Evolutionary conservation across 352 stramenopile species (phyloP).

Genomic region (Phytophthora pluvialis): DNA sequence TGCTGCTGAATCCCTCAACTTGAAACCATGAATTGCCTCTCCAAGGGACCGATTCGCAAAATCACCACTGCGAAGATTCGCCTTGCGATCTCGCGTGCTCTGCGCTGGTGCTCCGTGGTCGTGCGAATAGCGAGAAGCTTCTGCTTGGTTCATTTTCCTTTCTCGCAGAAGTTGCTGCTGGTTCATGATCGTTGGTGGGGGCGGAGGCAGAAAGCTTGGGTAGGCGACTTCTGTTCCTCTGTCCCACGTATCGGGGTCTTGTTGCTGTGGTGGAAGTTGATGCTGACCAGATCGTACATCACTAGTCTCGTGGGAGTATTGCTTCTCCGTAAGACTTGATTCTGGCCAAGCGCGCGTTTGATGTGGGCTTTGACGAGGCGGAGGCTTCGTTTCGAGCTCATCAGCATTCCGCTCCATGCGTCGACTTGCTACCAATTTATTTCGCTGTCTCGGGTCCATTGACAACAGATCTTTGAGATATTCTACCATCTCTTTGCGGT

Average conservation of each 20-base stretch:
- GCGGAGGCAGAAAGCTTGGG: constrained; percentile 5
- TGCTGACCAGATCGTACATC: constrained; percentile 28
- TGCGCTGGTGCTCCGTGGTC: constrained; percentile 2
- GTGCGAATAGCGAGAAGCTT: not conserved
- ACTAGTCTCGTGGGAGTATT: not conserved
- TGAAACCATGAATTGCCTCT: constrained; percentile 63
- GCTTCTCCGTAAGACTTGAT: constrained; percentile 12
- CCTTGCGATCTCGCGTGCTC: constrained; percentile 18
- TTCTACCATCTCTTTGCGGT: constrained; percentile 48
- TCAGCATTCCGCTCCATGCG: not conserved
- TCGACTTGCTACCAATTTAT: constrained; percentile 19
- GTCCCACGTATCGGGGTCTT: constrained; percentile 47
- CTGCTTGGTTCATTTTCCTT: constrained; percentile 3
- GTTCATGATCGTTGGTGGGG: not conserved
- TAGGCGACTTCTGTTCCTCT: not conserved
- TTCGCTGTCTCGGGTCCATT: constrained; percentile 46
- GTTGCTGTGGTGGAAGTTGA: constrained; percentile 63
- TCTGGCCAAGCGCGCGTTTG: constrained; percentile 8
- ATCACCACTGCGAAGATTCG: constrained; percentile 53
- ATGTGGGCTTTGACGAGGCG: not conserved
- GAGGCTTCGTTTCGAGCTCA: constrained; percentile 22
- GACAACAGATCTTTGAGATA: constrained; percentile 63
- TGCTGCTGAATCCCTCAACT: constrained; percentile 40
- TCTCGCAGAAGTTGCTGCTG: not conserved
- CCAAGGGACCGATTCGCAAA: constrained; percentile 71